phyloP scores from a whole-genome alignment of 805 yeast genomes.

The Brettanomyces sp. region DNA sequence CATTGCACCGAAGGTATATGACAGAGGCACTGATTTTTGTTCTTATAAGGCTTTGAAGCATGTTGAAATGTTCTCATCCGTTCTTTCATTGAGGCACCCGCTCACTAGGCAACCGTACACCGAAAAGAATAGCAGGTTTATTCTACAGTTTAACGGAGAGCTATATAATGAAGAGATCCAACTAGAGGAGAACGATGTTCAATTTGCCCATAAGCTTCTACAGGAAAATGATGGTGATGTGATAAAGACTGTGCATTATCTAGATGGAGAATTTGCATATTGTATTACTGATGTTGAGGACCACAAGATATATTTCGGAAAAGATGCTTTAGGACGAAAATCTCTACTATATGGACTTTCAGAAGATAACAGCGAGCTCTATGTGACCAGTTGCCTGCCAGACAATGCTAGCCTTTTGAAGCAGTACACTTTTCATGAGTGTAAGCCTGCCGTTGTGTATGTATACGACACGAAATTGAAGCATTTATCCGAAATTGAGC shows the following conservation, averaged over 20 bases:
- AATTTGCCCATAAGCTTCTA: constrained; percentile 32
- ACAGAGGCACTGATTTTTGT: constrained; percentile 60
- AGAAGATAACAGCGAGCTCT: constrained; percentile 24
- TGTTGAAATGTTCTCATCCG: constrained; percentile 53
- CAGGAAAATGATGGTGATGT: constrained; percentile 25
- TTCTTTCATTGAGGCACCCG: constrained; percentile 73
- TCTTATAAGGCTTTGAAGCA: constrained; percentile 17
- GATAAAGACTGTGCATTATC: constrained; percentile 27
- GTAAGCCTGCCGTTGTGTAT: constrained; percentile 44
- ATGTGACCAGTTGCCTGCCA: constrained; percentile 41
- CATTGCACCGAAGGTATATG: constrained; percentile 35
- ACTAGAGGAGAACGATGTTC: constrained; percentile 50
- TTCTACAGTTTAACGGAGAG: constrained; percentile 87
- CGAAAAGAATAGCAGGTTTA: constrained; percentile 20
- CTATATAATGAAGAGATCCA: constrained; percentile 54
- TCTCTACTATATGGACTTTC: constrained; percentile 44
- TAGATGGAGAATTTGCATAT: constrained; percentile 83
- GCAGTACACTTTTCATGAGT: constrained; percentile 36
- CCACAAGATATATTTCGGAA: constrained; percentile 57
- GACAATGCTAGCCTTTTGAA: constrained; percentile 13
- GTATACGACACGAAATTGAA: constrained; percentile 22
- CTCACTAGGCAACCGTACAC: constrained; percentile 64
- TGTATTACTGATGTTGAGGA: constrained; percentile 35
- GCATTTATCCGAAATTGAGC: neutral
- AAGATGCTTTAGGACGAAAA: constrained; percentile 77